These are phyloP conservation scores for Peziza echinospora DNA, from an alignment of 495 filamentous ascomycete species.

Conservation along the genomic window DNA sequence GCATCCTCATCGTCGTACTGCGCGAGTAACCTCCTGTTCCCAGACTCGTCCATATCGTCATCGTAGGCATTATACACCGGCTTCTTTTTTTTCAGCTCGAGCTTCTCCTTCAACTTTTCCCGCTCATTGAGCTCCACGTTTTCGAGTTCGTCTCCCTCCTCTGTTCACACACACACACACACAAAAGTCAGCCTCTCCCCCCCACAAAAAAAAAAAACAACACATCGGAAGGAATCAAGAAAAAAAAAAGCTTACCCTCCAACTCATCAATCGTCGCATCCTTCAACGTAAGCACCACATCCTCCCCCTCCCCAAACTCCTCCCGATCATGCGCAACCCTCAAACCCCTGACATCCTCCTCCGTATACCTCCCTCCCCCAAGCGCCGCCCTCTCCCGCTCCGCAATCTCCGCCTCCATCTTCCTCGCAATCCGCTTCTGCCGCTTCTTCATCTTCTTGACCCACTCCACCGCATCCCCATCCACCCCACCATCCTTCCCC, in stretches of 20 bases:
- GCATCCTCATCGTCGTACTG: conserved; percentile 94
- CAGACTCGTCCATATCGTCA: conserved; percentile 35
- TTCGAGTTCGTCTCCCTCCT: conserved; percentile 82
- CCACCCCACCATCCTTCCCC: too few relatives aligned
- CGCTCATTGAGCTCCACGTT: conserved; percentile 55
- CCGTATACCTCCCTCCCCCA: conserved; percentile 48
- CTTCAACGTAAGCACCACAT: conserved; percentile 75
- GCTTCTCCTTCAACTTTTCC: conserved; percentile 52
- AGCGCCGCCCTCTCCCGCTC: conserved; percentile 39
- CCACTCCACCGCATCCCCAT: conserved; percentile 69
- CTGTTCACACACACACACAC: conserved; percentile 19
- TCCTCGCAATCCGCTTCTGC: conserved; percentile 70
- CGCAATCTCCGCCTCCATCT: conserved; percentile 43
- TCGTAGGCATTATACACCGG: conserved; percentile 72
- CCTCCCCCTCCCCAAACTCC: conserved; percentile 55
- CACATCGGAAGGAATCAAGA: not conserved
- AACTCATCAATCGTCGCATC: conserved; percentile 69
- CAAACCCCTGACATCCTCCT: conserved; percentile 65
- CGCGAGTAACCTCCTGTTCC: conserved; percentile 42
- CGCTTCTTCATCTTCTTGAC: conserved; percentile 69
- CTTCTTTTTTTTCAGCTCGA: conserved; percentile 80
- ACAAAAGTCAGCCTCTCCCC: not conserved
- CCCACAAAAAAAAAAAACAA: too few relatives aligned
- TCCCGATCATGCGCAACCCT: conserved; percentile 72
- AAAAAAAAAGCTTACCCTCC: conserved; percentile 30